A percentile compares a stretch with the other conserved stretches of the same genome.
These are phyloP conservation scores for Paracoccidioides lutzii DNA, from an alignment of 2,329 filamentous ascomycete species.

Conservation along the genomic window DNA sequence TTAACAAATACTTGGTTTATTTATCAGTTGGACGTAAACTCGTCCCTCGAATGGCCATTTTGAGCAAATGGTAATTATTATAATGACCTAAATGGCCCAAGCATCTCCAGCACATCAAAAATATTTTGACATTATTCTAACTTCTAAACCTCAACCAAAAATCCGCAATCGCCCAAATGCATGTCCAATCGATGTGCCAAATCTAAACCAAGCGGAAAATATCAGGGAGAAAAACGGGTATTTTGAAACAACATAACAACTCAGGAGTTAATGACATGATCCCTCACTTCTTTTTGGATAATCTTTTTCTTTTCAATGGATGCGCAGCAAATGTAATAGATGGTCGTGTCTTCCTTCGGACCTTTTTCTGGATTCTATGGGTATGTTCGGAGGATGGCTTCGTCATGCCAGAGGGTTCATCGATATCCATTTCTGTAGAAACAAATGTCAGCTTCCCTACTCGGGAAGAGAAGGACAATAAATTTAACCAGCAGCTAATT, in stretches of 20 bases:
- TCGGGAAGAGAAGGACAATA: neutral
- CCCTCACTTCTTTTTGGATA: conserved; percentile 22
- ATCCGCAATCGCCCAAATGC: neutral
- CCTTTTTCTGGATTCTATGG: conserved; percentile 29
- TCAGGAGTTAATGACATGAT: neutral
- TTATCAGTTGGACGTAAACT: too few species aligned
- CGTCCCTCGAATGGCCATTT: too few species aligned
- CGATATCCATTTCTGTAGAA: conserved; percentile 29
- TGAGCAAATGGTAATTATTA: too few species aligned
- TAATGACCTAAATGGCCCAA: too few species aligned
- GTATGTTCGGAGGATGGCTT: conserved; percentile 17
- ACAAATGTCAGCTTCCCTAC: conserved; percentile 6
- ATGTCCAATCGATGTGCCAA: neutral
- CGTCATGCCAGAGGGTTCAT: conserved; percentile 15
- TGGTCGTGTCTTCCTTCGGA: conserved; percentile 24
- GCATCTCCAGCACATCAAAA: too few species aligned
- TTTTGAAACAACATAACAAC: neutral
- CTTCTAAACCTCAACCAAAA: neutral
- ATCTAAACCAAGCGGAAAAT: neutral
- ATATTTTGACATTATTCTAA: neutral
- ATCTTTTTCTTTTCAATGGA: conserved; percentile 21
- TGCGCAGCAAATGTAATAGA: conserved; percentile 29
- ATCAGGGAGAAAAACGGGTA: neutral
- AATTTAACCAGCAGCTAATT: too few species aligned
- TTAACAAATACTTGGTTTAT: too few species aligned